These are phyloP conservation scores for Phytophthora melonis DNA, from an alignment of 352 stramenopile species.

Conservation along the genomic window DNA sequence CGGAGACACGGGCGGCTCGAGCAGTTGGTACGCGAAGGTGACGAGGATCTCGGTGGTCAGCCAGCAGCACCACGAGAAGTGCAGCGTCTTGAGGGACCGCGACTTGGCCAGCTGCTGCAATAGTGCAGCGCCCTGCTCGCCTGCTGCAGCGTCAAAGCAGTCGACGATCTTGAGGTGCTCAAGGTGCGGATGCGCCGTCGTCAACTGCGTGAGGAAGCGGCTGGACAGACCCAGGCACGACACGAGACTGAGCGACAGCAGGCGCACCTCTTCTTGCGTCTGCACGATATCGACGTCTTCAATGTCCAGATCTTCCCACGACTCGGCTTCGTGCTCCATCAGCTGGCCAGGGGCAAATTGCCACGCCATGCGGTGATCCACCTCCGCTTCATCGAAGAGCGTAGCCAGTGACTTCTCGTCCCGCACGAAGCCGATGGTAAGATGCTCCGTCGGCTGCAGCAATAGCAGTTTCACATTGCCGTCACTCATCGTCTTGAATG, in stretches of 20 bases:
- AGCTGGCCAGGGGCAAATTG: conserved; percentile 35
- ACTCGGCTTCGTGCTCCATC: conserved; percentile 58
- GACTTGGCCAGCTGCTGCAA: conserved; percentile 61
- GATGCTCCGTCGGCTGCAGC: conserved; percentile 60
- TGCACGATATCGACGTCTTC: conserved; percentile 75
- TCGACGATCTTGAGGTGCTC: conserved; percentile 73
- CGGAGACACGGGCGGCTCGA: conserved; percentile 56
- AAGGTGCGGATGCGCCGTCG: conserved; percentile 56
- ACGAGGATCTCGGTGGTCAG: conserved; percentile 81
- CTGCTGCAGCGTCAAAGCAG: conserved; percentile 67
- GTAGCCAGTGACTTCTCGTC: conserved; percentile 57
- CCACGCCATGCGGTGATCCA: conserved; percentile 56
- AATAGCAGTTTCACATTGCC: conserved; percentile 71
- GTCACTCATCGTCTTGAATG: conserved; percentile 79
- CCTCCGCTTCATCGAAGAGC: conserved; percentile 48
- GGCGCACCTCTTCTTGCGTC: conserved; percentile 58
- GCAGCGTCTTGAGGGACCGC: conserved; percentile 67
- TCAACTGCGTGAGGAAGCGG: conserved; percentile 55
- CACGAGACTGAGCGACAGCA: conserved; percentile 73
- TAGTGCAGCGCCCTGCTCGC: conserved; percentile 52
- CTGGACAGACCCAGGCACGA: conserved; percentile 71
- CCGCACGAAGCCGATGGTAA: conserved; percentile 79
- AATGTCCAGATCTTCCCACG: conserved; percentile 77
- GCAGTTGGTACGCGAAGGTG: conserved; percentile 72
- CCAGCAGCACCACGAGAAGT: conserved; percentile 87